Evolutionary conservation across 768 basidiomycete species (phyloP).

Genomic region (Kwoniella botswanensis): DNA sequence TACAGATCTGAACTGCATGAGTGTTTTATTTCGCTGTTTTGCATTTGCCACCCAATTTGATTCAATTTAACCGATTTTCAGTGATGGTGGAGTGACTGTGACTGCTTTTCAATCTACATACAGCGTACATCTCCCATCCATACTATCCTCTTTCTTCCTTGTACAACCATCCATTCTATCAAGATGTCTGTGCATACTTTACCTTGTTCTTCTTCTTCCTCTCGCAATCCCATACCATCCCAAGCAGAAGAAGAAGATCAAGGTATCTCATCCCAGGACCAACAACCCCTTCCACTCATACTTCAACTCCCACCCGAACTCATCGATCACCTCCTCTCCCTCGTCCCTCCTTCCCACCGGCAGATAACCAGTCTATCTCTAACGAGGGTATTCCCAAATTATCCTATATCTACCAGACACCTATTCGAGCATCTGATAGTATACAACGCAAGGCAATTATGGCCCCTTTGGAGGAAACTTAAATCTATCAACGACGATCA

Average conservation of each 20-base stretch:
- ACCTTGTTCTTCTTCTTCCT: constrained; percentile 9
- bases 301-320: constrained; percentile 69
- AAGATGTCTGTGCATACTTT: constrained; percentile 13
- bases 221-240: background rate
- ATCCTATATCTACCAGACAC: constrained; percentile 64
- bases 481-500: constrained; percentile 40
- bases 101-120: background rate
- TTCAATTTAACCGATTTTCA: constrained; percentile 10
- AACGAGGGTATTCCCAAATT: constrained; percentile 67
- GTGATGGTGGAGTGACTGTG: constrained; percentile 1
- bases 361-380: constrained; percentile 68
- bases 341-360: constrained; percentile 62
- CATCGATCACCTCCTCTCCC: constrained; percentile 66
- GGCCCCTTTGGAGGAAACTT: constrained; percentile 67
- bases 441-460: constrained; percentile 63
- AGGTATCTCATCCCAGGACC: background rate
- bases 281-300: background rate
- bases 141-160: background rate
- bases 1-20: background rate
- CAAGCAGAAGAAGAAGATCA: background rate
- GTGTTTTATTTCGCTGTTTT: background rate
- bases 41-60: constrained; percentile 6
- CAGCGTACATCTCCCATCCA: background rate
- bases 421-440: constrained; percentile 70
- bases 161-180: background rate